Base-by-base conservation (phyloP, 345 rosid genomes). In the Bruguiera sexangula region DNA sequence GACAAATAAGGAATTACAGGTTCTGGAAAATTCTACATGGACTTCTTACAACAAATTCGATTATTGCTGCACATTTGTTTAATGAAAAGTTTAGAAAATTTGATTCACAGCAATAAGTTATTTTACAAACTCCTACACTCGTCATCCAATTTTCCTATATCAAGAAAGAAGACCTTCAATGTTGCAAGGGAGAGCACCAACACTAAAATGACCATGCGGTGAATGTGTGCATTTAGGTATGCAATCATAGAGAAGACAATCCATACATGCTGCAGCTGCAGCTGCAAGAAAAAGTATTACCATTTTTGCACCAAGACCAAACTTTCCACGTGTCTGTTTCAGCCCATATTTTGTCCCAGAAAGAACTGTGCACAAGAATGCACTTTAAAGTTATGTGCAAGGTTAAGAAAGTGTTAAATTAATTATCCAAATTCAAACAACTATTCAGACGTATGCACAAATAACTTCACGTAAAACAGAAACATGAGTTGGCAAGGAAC, bases 261-360 rank as follows among this genome's bases (percentile, higher is more conserved):
- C 13, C 37, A 63, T 15, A 60, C n/a, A 76, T 34, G 55, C 5
- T 13, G 60, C 9, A 62, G 60, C 30, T 13, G 60, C 9, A 56
- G 54, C 30, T 43, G 52, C 53, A 63, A 48, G 39, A 39, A 76
- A 29, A 29, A 58, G 26, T 48, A 51, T 72, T 86, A 94, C 98
- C 98, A 94, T 91, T 85, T 94, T 94, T 66, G 98, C 98, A 60
- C 97, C 98, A 73, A 94, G 90, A 75, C 98, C 98, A 84, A 94
- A 94, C 83, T 94, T 94, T 64, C 98, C 98, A 70, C 97, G 95
- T 54, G 98, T 91, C 81, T 94, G 98, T 80, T 92, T 94, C 78
- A 91, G 86, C 70, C 98, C 98, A 84, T 94, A 94, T 76, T 91
- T 94, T 21, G 98, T 94, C 65, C 97, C 98, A 19, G 97, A 94